Evolutionary conservation across 2,329 filamentous ascomycete species (phyloP).

Genomic region (Xylariaceae sp.): DNA sequence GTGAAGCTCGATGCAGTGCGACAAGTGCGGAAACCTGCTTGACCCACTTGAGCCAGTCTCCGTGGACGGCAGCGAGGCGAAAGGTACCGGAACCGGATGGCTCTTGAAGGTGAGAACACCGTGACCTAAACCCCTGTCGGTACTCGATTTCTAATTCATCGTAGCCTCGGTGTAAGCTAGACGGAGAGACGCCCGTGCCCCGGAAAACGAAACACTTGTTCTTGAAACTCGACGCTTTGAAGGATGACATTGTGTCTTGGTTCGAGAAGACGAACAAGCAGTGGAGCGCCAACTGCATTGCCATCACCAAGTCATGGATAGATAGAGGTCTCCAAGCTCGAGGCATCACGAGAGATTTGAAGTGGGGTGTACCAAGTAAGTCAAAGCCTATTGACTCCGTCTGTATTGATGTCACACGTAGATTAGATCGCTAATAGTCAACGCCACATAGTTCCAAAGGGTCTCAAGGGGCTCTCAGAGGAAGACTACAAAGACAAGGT

Average conservation of each 20-base stretch:
- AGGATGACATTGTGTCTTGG: conserved; percentile 76
- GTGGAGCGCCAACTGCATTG: conserved; percentile 73
- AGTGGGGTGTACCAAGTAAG: conserved; percentile 68
- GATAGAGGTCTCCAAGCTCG: conserved; percentile 80
- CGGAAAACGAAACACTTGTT: conserved; percentile 88
- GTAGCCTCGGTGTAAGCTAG: conserved; percentile 71
- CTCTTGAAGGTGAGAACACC: conserved; percentile 18
- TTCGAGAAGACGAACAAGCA: conserved; percentile 69
- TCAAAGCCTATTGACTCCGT: too few relatives aligned
- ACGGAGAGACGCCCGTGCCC: conserved; percentile 75
- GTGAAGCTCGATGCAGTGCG: conserved; percentile 49
- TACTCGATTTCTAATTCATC: too few relatives aligned
- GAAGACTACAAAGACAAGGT: conserved; percentile 63
- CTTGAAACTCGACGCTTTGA: conserved; percentile 79
- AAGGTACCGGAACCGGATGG: conserved; percentile 44
- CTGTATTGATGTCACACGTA: too few relatives aligned
- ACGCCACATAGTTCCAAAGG: conserved; percentile 40
- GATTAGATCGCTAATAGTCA: conserved; percentile 5
- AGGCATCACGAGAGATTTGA: conserved; percentile 88
- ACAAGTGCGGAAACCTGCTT: conserved; percentile 69
- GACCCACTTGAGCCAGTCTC: conserved; percentile 61
- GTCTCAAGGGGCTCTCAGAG: conserved; percentile 48
- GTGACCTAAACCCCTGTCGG: not conserved
- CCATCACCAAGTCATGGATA: conserved; percentile 79
- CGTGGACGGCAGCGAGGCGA: conserved; percentile 32